A percentile compares a stretch with the other conserved stretches of the same genome.
Conservation (phyloP, 2,329 filamentous ascomycete genomes). For the Colletotrichum sojae region DNA sequence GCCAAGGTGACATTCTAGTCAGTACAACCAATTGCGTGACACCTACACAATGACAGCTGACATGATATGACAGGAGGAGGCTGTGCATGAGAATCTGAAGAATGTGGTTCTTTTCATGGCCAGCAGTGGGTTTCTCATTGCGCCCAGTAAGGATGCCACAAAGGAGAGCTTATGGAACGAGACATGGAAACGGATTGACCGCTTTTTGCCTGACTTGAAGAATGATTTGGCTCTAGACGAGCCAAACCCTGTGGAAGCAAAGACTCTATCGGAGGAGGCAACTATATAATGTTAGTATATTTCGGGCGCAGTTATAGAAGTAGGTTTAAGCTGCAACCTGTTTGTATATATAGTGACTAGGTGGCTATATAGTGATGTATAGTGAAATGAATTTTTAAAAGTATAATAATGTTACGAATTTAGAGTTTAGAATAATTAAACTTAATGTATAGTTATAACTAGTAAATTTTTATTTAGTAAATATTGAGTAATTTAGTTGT, state of each 20-base stretch:
- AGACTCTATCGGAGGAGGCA: neutral
- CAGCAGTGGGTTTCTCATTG: slow-evolving; percentile 85
- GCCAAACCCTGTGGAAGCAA: slow-evolving; percentile 32
- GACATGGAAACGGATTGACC: slow-evolving; percentile 76
- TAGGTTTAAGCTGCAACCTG: too few species aligned
- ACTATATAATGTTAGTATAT: neutral
- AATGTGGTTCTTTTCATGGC: slow-evolving; percentile 97
- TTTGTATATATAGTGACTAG: too few species aligned
- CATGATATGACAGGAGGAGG: slow-evolving; percentile 79
- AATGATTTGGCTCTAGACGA: slow-evolving; percentile 70
- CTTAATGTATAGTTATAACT: too few species aligned
- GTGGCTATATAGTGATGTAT: too few species aligned
- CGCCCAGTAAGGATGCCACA: slow-evolving; percentile 71
- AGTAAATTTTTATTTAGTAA: too few species aligned
- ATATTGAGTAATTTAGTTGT: too few species aligned
- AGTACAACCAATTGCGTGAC: slow-evolving; percentile 52
- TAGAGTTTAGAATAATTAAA: too few species aligned
- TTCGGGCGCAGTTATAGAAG: too few species aligned
- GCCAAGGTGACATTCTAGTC: slow-evolving; percentile 90
- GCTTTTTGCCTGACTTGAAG: slow-evolving; percentile 73
- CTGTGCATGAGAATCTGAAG: slow-evolving; percentile 94
- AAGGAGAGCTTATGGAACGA: slow-evolving; percentile 73
- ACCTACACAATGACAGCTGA: neutral
- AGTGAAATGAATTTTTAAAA: too few species aligned
- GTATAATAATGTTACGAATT: too few species aligned